Evolutionary conservation across 495 filamentous ascomycete species (phyloP).

Genomic region (Penicillium malachiteum): DNA sequence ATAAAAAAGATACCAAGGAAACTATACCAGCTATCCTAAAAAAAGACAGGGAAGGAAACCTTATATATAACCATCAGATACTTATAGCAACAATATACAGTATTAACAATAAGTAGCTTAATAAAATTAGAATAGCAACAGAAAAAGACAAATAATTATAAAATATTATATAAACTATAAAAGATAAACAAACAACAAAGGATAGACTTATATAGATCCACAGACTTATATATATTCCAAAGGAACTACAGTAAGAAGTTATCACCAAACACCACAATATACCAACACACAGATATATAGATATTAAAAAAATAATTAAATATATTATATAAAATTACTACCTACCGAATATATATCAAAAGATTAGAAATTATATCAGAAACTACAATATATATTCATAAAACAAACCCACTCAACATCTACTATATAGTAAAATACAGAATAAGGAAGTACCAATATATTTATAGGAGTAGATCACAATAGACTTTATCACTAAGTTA

Average conservation of each 20-base stretch:
- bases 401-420: slow-evolving; percentile 5
- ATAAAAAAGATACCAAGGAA: slow-evolving; percentile 7
- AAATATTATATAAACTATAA: not conserved
- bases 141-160: not conserved
- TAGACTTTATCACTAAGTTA: slow-evolving; percentile 22
- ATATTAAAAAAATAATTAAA: slow-evolving; percentile 9
- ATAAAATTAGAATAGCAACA: not conserved
- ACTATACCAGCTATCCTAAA: slow-evolving; percentile 9
- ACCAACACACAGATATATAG: not conserved
- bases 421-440: slow-evolving; percentile 13
- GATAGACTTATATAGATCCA: slow-evolving; percentile 11
- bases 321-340: slow-evolving; percentile 9
- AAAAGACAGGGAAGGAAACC: slow-evolving; percentile 3
- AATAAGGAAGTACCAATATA: slow-evolving; percentile 1
- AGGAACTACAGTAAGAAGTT: slow-evolving; percentile 1
- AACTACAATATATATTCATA: slow-evolving; percentile 4
- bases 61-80: slow-evolving; percentile 6
- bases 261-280: slow-evolving; percentile 9
- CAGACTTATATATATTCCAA: slow-evolving; percentile 8
- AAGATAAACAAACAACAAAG: not conserved
- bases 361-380: slow-evolving; percentile 9
- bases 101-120: slow-evolving; percentile 1
- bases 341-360: slow-evolving; percentile 1
- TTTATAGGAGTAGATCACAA: slow-evolving; percentile 18
- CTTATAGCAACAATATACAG: slow-evolving; percentile 1